Conservation (phyloP, 768 basidiomycete genomes). For the Lactifluus piperatus region DNA sequence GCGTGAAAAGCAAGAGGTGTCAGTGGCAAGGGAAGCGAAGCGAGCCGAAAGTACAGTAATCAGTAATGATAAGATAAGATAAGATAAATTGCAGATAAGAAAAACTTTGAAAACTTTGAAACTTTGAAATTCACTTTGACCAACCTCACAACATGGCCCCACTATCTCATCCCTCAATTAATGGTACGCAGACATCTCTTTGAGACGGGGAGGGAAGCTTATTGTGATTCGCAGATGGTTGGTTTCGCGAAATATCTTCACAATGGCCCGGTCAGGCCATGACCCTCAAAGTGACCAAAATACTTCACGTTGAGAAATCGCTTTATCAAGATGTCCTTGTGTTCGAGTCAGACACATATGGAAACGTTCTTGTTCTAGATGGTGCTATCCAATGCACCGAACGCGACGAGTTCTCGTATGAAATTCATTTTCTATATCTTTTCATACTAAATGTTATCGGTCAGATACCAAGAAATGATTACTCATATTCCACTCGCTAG, state of each 20-base stretch:
- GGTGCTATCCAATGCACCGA: constrained; percentile 96
- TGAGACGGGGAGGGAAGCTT: too few relatives aligned
- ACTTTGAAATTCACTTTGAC: too few relatives aligned
- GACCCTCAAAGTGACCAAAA: constrained; percentile 92
- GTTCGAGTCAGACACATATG: constrained; percentile 91
- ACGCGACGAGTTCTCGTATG: constrained; percentile 96
- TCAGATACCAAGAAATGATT: constrained; percentile 98
- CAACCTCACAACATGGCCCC: constrained; percentile 28
- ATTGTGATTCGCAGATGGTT: constrained; percentile 53
- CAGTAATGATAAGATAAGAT: background rate
- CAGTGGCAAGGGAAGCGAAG: too few relatives aligned
- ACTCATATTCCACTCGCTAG: constrained; percentile 92
- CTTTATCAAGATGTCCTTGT: constrained; percentile 96
- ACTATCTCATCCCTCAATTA: constrained; percentile 33
- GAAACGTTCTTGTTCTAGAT: constrained; percentile 94
- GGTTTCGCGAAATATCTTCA: constrained; percentile 91
- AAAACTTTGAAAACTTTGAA: too few relatives aligned
- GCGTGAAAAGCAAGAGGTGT: too few relatives aligned
- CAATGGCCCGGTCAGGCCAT: constrained; percentile 99
- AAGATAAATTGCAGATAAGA: background rate
- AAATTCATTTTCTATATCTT: constrained; percentile 18
- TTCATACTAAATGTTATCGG: background rate
- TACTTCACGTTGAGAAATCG: constrained; percentile 90
- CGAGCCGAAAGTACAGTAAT: too few relatives aligned
- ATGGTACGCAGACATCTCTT: too few relatives aligned